A percentile compares a stretch with the other conserved stretches of the same genome.
phyloP scores from a whole-genome alignment of 495 filamentous ascomycete genomes.

The Xylaria longipes region DNA sequence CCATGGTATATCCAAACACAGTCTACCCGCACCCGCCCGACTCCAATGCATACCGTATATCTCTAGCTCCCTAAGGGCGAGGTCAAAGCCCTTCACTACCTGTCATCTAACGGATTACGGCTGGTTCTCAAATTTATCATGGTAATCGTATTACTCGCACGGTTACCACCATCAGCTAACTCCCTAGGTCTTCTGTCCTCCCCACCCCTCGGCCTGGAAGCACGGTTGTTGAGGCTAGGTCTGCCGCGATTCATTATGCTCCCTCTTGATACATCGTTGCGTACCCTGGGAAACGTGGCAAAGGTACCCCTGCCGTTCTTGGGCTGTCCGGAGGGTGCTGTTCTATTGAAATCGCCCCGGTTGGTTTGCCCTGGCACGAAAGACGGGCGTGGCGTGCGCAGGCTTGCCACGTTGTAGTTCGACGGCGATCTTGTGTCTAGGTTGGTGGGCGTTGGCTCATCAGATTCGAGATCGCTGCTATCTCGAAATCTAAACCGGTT shows the following conservation, averaged over 20 bases:
- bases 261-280: constrained; percentile 23
- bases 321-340: constrained; percentile 20
- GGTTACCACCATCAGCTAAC: background rate
- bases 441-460: constrained; percentile 30
- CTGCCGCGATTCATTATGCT: constrained; percentile 30
- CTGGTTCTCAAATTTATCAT: background rate
- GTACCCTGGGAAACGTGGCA: constrained; percentile 35
- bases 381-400: constrained; percentile 17
- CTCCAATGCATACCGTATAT: background rate
- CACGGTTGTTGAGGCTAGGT: constrained; percentile 19
- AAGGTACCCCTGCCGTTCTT: constrained; percentile 36
- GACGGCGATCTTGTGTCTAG: constrained; percentile 8
- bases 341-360: background rate
- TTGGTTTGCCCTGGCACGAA: background rate
- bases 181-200: constrained; percentile 26
- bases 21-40: background rate
- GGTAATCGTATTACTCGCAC: too few species aligned
- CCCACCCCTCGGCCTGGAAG: constrained; percentile 26
- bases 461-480: constrained; percentile 38
- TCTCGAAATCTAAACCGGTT: constrained; percentile 39
- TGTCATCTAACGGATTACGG: background rate
- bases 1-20: constrained; percentile 21
- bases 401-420: constrained; percentile 30
- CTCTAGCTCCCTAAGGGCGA: background rate
- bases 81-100: background rate